phyloP scores from a whole-genome alignment of 176 grass and related monocot species.

The Rhynchospora pubera region DNA sequence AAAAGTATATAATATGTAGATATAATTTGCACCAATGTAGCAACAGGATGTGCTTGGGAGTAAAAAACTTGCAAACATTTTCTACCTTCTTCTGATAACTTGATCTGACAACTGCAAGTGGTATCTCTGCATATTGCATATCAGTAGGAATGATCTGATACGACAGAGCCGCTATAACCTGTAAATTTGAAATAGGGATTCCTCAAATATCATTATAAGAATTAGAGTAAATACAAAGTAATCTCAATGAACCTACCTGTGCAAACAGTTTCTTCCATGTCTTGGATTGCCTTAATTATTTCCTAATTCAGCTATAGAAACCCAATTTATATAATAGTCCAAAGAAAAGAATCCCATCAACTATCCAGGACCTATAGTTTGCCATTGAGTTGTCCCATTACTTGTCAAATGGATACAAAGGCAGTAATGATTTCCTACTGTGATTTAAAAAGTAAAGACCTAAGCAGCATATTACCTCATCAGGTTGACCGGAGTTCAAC shows the following conservation, averaged over 20 bases:
- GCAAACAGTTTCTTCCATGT: neutral
- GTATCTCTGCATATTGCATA: slow-evolving; percentile 85
- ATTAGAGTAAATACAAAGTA: neutral
- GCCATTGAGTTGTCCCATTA: neutral
- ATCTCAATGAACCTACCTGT: neutral
- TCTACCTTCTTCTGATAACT: slow-evolving; percentile 53
- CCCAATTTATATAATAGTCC: slow-evolving; percentile 17
- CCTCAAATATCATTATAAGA: neutral
- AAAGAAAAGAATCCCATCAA: slow-evolving; percentile 3
- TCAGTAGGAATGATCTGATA: slow-evolving; percentile 84
- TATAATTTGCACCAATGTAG: neutral
- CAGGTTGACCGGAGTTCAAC: slow-evolving; percentile 15
- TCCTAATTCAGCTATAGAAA: neutral
- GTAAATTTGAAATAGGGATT: slow-evolving; percentile 22
- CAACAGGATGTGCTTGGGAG: neutral
- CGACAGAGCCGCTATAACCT: slow-evolving; percentile 69
- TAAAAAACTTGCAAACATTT: neutral
- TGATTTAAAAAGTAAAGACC: neutral
- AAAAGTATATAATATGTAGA: neutral
- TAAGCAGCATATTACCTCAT: slow-evolving; percentile 43
- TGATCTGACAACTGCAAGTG: slow-evolving; percentile 60
- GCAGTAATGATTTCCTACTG: neutral
- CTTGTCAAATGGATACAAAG: neutral
- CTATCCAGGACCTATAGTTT: neutral
- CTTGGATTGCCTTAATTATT: neutral